A percentile compares a stretch with the other conserved stretches of the same genome.
Conservation (phyloP, 2,329 filamentous ascomycete genomes). For the Septoria linicola region DNA sequence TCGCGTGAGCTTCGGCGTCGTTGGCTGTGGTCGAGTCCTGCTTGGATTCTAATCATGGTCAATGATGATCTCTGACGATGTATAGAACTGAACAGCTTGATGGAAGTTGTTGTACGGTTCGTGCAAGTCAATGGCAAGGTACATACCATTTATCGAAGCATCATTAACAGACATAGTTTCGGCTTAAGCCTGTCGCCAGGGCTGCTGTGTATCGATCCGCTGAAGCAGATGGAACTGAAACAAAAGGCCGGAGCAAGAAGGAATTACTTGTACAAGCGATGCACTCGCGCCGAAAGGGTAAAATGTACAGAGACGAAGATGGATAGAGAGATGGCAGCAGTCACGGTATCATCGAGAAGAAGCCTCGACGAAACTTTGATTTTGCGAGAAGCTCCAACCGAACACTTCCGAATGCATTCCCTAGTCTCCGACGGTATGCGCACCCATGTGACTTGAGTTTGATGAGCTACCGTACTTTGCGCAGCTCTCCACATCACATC, state of each 20-base stretch:
- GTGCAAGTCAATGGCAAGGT: not conserved
- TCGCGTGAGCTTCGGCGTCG: constrained; percentile 14
- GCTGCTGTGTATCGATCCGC: not conserved
- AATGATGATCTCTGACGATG: not conserved
- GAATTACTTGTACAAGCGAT: constrained; percentile 10
- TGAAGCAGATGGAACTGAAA: not conserved
- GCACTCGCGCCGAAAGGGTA: not conserved
- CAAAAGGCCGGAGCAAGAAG: constrained; percentile 3
- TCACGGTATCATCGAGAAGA: constrained; percentile 1
- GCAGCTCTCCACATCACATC: too few species aligned
- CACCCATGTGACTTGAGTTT: constrained; percentile 4
- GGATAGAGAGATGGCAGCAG: constrained; percentile 2
- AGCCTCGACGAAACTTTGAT: constrained; percentile 2
- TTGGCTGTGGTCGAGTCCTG: constrained; percentile 15
- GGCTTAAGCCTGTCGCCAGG: not conserved
- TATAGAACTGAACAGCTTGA: not conserved
- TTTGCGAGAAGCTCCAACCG: constrained; percentile 8
- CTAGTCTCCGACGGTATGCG: constrained; percentile 3
- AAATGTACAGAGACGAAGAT: constrained; percentile 6
- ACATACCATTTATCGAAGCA: constrained; percentile 20
- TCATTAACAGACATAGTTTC: constrained; percentile 21
- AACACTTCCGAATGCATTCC: constrained; percentile 6
- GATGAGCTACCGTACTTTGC: too few species aligned
- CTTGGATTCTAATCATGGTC: constrained; percentile 10
- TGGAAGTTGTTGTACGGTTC: not conserved